Percentiles rank a stretch among this genome's conserved stretches.
Conservation (phyloP, 2,329 filamentous ascomycete species). For the Aciculosporium take region DNA sequence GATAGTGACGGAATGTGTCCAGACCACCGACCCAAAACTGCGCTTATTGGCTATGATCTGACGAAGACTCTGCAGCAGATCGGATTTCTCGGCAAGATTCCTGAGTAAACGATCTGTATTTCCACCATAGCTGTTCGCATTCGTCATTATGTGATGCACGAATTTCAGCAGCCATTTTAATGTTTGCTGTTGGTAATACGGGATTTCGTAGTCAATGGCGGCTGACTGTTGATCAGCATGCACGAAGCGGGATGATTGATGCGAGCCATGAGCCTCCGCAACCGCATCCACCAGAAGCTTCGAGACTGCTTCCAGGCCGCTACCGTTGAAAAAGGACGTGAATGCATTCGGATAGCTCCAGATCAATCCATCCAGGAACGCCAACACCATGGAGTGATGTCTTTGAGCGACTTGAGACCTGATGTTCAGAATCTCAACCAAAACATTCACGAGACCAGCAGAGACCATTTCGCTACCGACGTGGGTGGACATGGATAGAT, state of each 20-base stretch:
- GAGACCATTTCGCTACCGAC: slow-evolving; percentile 74
- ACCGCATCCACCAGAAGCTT: slow-evolving; percentile 73
- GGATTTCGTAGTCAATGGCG: slow-evolving; percentile 82
- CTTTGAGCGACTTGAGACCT: slow-evolving; percentile 71
- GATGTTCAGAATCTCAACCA: slow-evolving; percentile 77
- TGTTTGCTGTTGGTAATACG: slow-evolving; percentile 85
- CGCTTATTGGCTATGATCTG: slow-evolving; percentile 67
- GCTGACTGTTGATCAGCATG: slow-evolving; percentile 56
- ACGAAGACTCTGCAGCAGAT: slow-evolving; percentile 64
- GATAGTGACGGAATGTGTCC: slow-evolving; percentile 87
- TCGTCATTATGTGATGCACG: slow-evolving; percentile 87
- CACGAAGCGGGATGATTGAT: slow-evolving; percentile 58
- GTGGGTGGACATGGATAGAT: slow-evolving; percentile 59
- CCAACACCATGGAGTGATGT: slow-evolving; percentile 69
- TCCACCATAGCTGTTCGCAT: slow-evolving; percentile 50
- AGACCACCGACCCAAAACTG: slow-evolving; percentile 81
- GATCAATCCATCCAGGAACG: slow-evolving; percentile 78
- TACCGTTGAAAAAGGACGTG: slow-evolving; percentile 63
- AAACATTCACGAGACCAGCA: slow-evolving; percentile 75
- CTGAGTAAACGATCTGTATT: slow-evolving; percentile 82
- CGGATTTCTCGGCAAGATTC: slow-evolving; percentile 87
- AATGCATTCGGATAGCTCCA: slow-evolving; percentile 78
- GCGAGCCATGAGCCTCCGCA: slow-evolving; percentile 49
- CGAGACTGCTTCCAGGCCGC: slow-evolving; percentile 82
- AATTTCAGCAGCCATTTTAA: slow-evolving; percentile 92